Evolutionary conservation across 208 protist genomes (phyloP).

Genomic region (Wallacemonas collosoma): DNA sequence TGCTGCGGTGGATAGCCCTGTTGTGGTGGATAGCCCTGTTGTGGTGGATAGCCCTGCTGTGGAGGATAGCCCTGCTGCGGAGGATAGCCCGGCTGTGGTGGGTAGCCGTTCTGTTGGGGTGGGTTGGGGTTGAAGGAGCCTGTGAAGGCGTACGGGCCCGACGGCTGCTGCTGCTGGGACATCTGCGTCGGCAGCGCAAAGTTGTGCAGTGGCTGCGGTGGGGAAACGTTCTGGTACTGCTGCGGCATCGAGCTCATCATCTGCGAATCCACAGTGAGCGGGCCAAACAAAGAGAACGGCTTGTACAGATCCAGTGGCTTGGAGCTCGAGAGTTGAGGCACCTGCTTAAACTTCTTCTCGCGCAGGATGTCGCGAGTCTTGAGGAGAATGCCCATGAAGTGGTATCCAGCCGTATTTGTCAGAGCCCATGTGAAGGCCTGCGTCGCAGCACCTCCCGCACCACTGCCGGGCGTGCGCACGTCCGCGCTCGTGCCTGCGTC

Average conservation of each 20-base stretch:
- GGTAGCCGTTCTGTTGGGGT: conserved; percentile 14
- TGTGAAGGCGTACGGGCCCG: conserved; percentile 17
- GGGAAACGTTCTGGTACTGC: conserved; percentile 46
- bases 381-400: conserved; percentile 82
- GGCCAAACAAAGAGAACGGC: conserved; percentile 87
- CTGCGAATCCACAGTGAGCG: conserved; percentile 59
- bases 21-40: neutral
- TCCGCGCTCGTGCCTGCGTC: conserved; percentile 90
- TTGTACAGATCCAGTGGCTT: conserved; percentile 91
- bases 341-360: conserved; percentile 74
- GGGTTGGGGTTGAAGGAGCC: conserved; percentile 3
- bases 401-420: conserved; percentile 62
- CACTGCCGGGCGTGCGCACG: conserved; percentile 37
- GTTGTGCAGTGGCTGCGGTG: conserved; percentile 25
- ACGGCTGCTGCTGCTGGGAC: conserved; percentile 19
- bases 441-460: conserved; percentile 84
- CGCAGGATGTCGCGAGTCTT: conserved; percentile 77
- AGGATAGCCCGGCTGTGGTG: conserved; percentile 11
- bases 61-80: conserved; percentile 20
- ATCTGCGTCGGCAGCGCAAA: conserved; percentile 10
- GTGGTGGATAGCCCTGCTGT: conserved; percentile 14
- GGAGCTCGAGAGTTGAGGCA: conserved; percentile 89
- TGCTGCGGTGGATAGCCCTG: conserved; percentile 20
- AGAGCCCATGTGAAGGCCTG: conserved; percentile 80
- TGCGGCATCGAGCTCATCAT: conserved; percentile 67